Base-by-base conservation (phyloP, 257 asterid genomes). In the Lithospermum erythrorhizon region DNA sequence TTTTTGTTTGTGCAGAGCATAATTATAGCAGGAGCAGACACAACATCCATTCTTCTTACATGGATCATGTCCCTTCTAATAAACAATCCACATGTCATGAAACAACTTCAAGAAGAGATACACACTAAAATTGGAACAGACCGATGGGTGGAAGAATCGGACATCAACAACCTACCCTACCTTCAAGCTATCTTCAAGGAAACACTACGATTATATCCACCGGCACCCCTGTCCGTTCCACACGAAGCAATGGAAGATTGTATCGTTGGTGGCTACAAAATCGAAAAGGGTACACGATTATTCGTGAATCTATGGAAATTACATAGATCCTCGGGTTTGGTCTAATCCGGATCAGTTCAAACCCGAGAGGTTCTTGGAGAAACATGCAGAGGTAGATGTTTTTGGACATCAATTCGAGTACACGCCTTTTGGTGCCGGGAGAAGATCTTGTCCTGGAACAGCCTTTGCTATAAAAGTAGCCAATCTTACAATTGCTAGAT, bases 171-270 rank as follows among this genome's bases (percentile, higher is more conserved):
- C 35, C 65, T 83, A 57, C 58, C 59, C 48, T 83, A 79, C 58
- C 76, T 83, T 15, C 78, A 79, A 6, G 90, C 87, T 57, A 57
- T 80, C 10, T 68, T 78, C 24, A 85, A 82, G 61, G 94, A 85
- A 71, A 54, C 80, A 3, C 55, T 72, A 25, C 75, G 90, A 1
- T 64, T 85, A 18, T 78, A 75, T 41, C 87, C 90, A 8, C 81
- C 84, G 1, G 73, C 68, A 0, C 87, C 87, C 1, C 4, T 82
- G 4, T 62, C 82, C 8, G 62, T 73, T 5, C 90, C 85, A 0
- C 82, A 75, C 45, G 61, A 70, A 68, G 72, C 83, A 19, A 29
- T 10, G 15, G 67, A 80, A 29, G 81, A 80, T 60, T 82, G 82
- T 13, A 20, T n/a, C 0, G 59, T 85, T 2, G 24, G 66, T 1